Evolutionary conservation across 2,329 filamentous ascomycete species (phyloP).

Genomic region (Fusarium piperis): DNA sequence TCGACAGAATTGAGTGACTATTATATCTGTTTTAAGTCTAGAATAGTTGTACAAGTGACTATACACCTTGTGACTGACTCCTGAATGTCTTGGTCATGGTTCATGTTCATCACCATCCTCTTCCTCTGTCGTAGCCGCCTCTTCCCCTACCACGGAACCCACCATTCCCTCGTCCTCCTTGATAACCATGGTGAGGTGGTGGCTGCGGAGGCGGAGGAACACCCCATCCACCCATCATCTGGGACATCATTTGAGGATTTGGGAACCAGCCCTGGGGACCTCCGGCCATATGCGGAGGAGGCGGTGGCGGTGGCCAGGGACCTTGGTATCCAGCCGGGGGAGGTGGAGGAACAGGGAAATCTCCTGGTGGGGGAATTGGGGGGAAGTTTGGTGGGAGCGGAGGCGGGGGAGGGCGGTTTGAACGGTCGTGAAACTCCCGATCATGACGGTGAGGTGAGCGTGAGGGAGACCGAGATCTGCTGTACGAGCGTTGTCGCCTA

Average conservation of each 20-base stretch:
- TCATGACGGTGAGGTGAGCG: slow-evolving; percentile 31
- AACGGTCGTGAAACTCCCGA: slow-evolving; percentile 15
- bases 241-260: slow-evolving; percentile 40
- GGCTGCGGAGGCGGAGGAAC: slow-evolving; percentile 35
- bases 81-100: background rate
- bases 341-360: slow-evolving; percentile 48
- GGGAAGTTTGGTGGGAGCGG: slow-evolving; percentile 29
- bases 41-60: background rate
- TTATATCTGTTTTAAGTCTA: background rate
- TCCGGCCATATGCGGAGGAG: slow-evolving; percentile 38
- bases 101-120: slow-evolving; percentile 26
- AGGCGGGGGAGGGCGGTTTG: slow-evolving; percentile 38
- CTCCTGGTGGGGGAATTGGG: slow-evolving; percentile 32
- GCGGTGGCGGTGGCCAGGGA: slow-evolving; percentile 54
- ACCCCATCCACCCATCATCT: slow-evolving; percentile 42
- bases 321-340: slow-evolving; percentile 53
- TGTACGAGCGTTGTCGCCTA: slow-evolving; percentile 37
- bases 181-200: slow-evolving; percentile 36
- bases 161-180: slow-evolving; percentile 37
- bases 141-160: slow-evolving; percentile 44
- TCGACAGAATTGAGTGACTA: background rate
- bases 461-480: slow-evolving; percentile 42
- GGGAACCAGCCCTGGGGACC: slow-evolving; percentile 42
- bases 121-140: slow-evolving; percentile 47
- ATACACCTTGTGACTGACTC: background rate